These are phyloP conservation scores for Coemansia reversa DNA, from an alignment of 192 early-diverging fungal genomes.

Conservation along the genomic window DNA sequence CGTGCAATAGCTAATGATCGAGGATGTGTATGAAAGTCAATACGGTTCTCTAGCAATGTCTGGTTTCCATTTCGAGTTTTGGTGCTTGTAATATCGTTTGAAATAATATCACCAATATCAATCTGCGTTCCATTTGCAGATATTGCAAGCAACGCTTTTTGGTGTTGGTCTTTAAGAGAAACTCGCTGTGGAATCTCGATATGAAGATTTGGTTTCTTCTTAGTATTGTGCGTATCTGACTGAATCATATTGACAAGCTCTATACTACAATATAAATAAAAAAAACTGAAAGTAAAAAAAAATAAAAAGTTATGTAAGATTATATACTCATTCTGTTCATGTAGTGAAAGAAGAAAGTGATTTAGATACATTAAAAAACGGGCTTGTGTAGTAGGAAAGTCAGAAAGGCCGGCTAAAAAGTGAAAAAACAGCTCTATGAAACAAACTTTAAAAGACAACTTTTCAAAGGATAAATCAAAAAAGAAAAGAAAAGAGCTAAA, in stretches of 20 bases:
- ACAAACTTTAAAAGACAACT: background rate
- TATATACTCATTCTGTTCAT: background rate
- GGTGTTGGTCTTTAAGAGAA: background rate
- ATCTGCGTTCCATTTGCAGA: background rate
- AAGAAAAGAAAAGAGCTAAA: conserved; percentile 1
- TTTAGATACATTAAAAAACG: background rate
- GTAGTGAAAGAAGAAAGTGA: background rate
- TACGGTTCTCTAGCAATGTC: conserved; percentile 30
- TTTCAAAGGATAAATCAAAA: background rate
- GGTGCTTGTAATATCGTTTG: background rate
- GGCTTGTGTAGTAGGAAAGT: background rate
- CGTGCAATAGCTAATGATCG: conserved; percentile 38
- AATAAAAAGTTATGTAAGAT: background rate
- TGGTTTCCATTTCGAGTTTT: conserved; percentile 7
- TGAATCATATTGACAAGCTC: background rate
- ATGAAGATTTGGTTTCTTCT: too few relatives aligned
- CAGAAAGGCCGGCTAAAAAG: too few relatives aligned
- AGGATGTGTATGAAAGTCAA: conserved; percentile 50
- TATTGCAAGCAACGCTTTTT: background rate
- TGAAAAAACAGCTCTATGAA: background rate
- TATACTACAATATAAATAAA: background rate
- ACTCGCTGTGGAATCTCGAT: background rate
- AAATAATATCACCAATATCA: conserved; percentile 7
- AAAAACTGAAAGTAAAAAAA: background rate
- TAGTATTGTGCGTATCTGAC: background rate